A percentile compares a stretch with the other conserved stretches of the same genome.
Evolutionary conservation across 257 asterid genomes (phyloP).

Genomic region (Nicotiana attenuata): DNA sequence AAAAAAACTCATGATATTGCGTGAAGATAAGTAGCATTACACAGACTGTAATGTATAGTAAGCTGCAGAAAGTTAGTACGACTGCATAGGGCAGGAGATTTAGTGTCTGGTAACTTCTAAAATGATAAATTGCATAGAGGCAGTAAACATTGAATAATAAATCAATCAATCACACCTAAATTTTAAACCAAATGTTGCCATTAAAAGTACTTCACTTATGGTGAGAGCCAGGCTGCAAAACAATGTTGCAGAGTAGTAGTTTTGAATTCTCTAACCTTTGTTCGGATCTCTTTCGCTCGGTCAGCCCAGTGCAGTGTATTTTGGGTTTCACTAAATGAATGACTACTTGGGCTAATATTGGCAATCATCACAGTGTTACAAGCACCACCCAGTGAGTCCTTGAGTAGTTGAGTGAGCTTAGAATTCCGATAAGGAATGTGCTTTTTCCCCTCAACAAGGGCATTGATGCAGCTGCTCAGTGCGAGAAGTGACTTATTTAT

Average conservation of each 20-base stretch:
- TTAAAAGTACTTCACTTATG: not conserved
- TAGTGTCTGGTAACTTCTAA: not conserved
- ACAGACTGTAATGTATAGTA: not conserved
- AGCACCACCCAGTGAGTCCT: constrained; percentile 61
- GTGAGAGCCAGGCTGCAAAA: not conserved
- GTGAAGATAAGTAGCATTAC: not conserved
- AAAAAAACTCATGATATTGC: not conserved
- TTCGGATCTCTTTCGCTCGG: constrained; percentile 63
- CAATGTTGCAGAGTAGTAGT: not conserved
- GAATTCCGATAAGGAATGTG: constrained; percentile 67
- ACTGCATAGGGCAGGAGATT: not conserved
- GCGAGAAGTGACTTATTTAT: constrained; percentile 62
- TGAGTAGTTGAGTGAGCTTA: constrained; percentile 63
- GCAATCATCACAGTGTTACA: constrained; percentile 70
- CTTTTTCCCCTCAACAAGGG: constrained; percentile 63
- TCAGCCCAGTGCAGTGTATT: constrained; percentile 75
- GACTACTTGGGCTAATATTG: constrained; percentile 55
- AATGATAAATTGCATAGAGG: not conserved
- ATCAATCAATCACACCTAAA: not conserved
- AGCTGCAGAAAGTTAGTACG: not conserved
- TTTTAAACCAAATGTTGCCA: not conserved
- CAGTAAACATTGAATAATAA: not conserved
- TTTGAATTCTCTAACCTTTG: constrained; percentile 30
- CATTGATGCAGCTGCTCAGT: constrained; percentile 66
- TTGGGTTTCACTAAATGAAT: constrained; percentile 54